These are phyloP conservation scores for Schizothecium vesticola DNA, from an alignment of 495 filamentous ascomycete species.

Conservation along the genomic window DNA sequence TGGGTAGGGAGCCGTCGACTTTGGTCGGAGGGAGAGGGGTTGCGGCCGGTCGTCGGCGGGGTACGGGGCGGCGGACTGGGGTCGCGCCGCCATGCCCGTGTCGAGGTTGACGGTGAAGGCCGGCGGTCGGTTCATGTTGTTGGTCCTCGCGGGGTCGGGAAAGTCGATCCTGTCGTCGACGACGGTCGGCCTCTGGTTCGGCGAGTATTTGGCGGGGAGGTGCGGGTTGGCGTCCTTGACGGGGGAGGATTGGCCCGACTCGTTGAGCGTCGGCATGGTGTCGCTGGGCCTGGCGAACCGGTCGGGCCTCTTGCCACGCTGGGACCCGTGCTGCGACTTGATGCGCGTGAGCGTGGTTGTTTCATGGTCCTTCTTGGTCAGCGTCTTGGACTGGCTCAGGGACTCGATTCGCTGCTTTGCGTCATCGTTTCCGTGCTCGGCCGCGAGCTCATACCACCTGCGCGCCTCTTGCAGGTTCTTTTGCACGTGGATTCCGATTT, in stretches of 20 bases:
- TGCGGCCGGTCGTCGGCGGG: slow-evolving; percentile 18
- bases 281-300: slow-evolving; percentile 48
- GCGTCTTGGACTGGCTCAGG: slow-evolving; percentile 75
- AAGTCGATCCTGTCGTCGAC: slow-evolving; percentile 51
- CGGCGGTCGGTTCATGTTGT: slow-evolving; percentile 42
- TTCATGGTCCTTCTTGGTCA: slow-evolving; percentile 89
- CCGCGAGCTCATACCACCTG: slow-evolving; percentile 86
- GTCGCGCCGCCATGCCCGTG: slow-evolving; percentile 33
- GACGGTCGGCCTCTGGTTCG: slow-evolving; percentile 23
- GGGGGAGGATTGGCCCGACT: slow-evolving; percentile 16
- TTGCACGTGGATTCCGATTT: slow-evolving; percentile 84
- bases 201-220: slow-evolving; percentile 15
- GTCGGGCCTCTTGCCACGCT: slow-evolving; percentile 64
- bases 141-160: slow-evolving; percentile 56
- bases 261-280: slow-evolving; percentile 49
- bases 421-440: slow-evolving; percentile 88
- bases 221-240: slow-evolving; percentile 4
- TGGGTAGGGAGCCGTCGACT: slow-evolving; percentile 63
- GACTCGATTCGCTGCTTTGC: slow-evolving; percentile 76
- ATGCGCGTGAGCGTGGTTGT: slow-evolving; percentile 83
- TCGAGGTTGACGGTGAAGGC: slow-evolving; percentile 41
- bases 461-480: slow-evolving; percentile 78
- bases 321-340: slow-evolving; percentile 87
- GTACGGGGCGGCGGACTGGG: slow-evolving; percentile 58
- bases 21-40: slow-evolving; percentile 36